A percentile compares a stretch with the other conserved stretches of the same genome.
Evolutionary conservation across 495 filamentous ascomycete genomes (phyloP).

Genomic region (Schizothecium vesticola): DNA sequence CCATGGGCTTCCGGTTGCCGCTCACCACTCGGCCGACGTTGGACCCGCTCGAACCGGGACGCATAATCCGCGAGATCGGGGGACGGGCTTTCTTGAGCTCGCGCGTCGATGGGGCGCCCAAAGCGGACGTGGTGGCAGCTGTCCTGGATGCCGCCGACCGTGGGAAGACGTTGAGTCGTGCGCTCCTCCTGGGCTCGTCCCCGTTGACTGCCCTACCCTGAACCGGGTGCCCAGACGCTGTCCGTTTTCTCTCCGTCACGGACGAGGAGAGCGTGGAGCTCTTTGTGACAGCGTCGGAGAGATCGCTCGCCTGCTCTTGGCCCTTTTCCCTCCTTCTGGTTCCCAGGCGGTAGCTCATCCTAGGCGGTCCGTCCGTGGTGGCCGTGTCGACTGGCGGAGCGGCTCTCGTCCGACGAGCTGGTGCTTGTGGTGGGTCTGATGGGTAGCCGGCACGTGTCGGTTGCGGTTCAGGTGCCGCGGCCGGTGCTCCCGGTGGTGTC

Average conservation of each 20-base stretch:
- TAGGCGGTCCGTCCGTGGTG: slow-evolving; percentile 59
- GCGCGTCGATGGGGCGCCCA: slow-evolving; percentile 55
- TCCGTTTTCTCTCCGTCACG: slow-evolving; percentile 66
- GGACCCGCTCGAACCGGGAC: slow-evolving; percentile 50
- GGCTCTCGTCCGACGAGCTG: slow-evolving; percentile 55
- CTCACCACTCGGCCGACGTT: slow-evolving; percentile 80
- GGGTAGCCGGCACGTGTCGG: slow-evolving; percentile 25
- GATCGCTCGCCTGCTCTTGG: slow-evolving; percentile 27
- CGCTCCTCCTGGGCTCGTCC: slow-evolving; percentile 71
- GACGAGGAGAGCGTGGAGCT: slow-evolving; percentile 26
- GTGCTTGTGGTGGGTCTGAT: slow-evolving; percentile 63
- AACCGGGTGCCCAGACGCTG: slow-evolving; percentile 74
- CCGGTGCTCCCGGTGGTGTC: slow-evolving; percentile 31
- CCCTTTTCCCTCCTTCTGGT: slow-evolving; percentile 43
- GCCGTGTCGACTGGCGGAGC: slow-evolving; percentile 49
- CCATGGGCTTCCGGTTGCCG: slow-evolving; percentile 68
- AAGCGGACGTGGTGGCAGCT: slow-evolving; percentile 55
- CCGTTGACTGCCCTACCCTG: slow-evolving; percentile 50
- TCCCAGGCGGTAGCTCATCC: slow-evolving; percentile 56
- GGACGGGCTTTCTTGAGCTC: slow-evolving; percentile 76
- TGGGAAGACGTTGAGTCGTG: slow-evolving; percentile 63
- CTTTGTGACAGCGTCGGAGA: slow-evolving; percentile 16
- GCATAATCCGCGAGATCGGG: slow-evolving; percentile 48
- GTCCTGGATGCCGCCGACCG: slow-evolving; percentile 45
- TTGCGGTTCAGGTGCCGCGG: slow-evolving; percentile 28